Conservation (phyloP, 2,329 filamentous ascomycete species). For the Stagonosporopsis tanaceti region DNA sequence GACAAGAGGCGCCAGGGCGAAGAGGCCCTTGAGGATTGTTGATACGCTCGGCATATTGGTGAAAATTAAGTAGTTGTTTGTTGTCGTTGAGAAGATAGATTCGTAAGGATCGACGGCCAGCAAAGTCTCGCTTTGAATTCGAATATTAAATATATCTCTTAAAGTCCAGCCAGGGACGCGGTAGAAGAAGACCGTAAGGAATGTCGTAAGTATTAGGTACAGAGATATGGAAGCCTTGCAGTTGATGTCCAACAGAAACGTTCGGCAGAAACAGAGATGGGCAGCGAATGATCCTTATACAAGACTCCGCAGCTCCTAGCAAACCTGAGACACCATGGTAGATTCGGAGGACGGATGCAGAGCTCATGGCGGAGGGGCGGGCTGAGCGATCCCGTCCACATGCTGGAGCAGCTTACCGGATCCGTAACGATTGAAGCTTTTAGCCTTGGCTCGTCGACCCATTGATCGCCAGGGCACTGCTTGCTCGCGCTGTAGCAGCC, state of each 20-base stretch:
- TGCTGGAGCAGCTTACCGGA: constrained; percentile 40
- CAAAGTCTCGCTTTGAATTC: constrained; percentile 51
- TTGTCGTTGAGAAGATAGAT: constrained; percentile 26
- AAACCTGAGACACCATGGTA: constrained; percentile 49
- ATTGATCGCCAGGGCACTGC: constrained; percentile 41
- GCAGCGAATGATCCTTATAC: constrained; percentile 51
- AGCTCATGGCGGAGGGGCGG: constrained; percentile 42
- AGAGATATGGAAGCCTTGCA: constrained; percentile 43
- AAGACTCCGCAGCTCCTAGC: constrained; percentile 39
- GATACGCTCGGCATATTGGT: constrained; percentile 50
- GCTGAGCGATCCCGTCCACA: constrained; percentile 43
- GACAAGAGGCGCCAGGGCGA: constrained; percentile 46
- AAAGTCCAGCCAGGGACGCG: constrained; percentile 53
- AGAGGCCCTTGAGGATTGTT: constrained; percentile 45
- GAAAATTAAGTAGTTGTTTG: constrained; percentile 35
- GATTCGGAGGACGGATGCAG: constrained; percentile 49
- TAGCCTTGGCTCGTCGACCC: constrained; percentile 37
- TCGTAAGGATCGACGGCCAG: constrained; percentile 41
- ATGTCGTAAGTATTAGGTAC: constrained; percentile 49
- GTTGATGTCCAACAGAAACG: constrained; percentile 46
- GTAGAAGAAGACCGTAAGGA: constrained; percentile 48
- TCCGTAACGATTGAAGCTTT: constrained; percentile 45
- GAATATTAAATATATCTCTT: constrained; percentile 45
- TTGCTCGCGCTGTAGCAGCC: constrained; percentile 38
- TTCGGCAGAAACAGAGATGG: constrained; percentile 50